Evolutionary conservation across 2,329 filamentous ascomycete genomes (phyloP).

Genomic region (Exserohilum turcica): DNA sequence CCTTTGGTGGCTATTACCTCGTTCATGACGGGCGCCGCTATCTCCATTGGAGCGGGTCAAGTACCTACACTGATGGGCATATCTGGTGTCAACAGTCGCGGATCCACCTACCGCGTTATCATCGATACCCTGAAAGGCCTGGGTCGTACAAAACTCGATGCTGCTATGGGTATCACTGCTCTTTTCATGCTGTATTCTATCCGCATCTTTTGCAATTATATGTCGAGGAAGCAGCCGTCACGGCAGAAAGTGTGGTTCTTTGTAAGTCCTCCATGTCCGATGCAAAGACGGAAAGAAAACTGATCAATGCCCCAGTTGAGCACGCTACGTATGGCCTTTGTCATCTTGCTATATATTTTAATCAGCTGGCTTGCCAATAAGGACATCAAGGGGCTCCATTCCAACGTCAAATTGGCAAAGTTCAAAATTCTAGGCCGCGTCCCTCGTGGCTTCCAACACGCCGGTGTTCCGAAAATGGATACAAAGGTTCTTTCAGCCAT

Average conservation of each 20-base stretch:
- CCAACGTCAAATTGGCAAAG: conserved; percentile 61
- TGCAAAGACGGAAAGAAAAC: conserved; percentile 10
- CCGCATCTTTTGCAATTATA: conserved; percentile 38
- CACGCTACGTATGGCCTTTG: conserved; percentile 86
- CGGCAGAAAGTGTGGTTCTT: conserved; percentile 88
- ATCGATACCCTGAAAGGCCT: conserved; percentile 83
- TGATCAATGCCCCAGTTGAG: conserved; percentile 80
- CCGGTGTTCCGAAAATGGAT: conserved; percentile 73
- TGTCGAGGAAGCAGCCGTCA: conserved; percentile 71
- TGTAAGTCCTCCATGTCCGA: conserved; percentile 24
- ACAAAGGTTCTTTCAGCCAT: conserved; percentile 70
- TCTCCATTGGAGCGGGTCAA: conserved; percentile 86
- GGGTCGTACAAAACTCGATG: conserved; percentile 70
- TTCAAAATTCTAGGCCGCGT: conserved; percentile 66
- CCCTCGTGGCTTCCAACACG: conserved; percentile 68
- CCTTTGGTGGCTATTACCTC: conserved; percentile 88
- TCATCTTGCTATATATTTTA: conserved; percentile 89
- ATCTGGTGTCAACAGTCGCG: conserved; percentile 73
- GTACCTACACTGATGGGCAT: conserved; percentile 82
- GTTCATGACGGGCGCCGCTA: conserved; percentile 96
- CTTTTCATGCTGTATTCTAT: conserved; percentile 72
- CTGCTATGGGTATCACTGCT: conserved; percentile 84
- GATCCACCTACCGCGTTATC: conserved; percentile 79
- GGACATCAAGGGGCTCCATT: conserved; percentile 40
- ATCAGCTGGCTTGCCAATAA: conserved; percentile 86